Evolutionary conservation across 2,329 filamentous ascomycete genomes (phyloP).

Genomic region (Fusarium brachygibbosum): DNA sequence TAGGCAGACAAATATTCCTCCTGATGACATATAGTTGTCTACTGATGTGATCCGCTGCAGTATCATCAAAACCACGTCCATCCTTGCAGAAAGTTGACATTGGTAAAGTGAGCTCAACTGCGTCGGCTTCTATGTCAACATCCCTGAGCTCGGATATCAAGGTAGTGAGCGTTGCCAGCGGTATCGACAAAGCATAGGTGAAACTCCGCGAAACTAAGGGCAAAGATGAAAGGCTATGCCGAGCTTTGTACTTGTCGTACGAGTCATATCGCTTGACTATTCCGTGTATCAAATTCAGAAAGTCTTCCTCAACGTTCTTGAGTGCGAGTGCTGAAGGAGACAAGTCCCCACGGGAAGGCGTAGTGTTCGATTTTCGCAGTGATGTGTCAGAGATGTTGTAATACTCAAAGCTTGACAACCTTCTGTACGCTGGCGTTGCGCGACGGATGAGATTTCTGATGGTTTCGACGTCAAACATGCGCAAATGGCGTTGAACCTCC

Average conservation of each 20-base stretch:
- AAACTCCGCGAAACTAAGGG: not conserved
- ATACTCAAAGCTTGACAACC: slow-evolving; percentile 9
- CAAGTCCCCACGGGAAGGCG: not conserved
- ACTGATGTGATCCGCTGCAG: not conserved
- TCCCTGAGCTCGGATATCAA: not conserved
- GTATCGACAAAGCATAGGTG: not conserved
- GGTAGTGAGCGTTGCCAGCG: not conserved
- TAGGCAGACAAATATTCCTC: not conserved
- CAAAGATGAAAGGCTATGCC: not conserved
- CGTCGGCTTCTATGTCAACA: slow-evolving; percentile 10
- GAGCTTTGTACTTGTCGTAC: slow-evolving; percentile 1
- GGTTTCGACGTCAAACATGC: not conserved
- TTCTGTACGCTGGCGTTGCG: slow-evolving; percentile 9
- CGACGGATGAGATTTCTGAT: not conserved
- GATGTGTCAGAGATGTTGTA: slow-evolving; percentile 8
- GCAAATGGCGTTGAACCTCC: slow-evolving; percentile 1
- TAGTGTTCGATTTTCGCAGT: fast-evolving
- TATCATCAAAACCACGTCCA: fast-evolving
- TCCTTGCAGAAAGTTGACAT: not conserved
- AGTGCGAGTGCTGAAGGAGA: slow-evolving; percentile 13
- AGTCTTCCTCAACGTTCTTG: slow-evolving; percentile 19
- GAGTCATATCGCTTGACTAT: not conserved
- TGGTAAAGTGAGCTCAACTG: not conserved
- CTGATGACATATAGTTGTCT: not conserved
- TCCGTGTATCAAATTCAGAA: not conserved